Evolutionary conservation across 1,284 basidiomycete species (phyloP), one percentile per base, ranked within the genome.

Genomic region (Marasmius sp.): DNA sequence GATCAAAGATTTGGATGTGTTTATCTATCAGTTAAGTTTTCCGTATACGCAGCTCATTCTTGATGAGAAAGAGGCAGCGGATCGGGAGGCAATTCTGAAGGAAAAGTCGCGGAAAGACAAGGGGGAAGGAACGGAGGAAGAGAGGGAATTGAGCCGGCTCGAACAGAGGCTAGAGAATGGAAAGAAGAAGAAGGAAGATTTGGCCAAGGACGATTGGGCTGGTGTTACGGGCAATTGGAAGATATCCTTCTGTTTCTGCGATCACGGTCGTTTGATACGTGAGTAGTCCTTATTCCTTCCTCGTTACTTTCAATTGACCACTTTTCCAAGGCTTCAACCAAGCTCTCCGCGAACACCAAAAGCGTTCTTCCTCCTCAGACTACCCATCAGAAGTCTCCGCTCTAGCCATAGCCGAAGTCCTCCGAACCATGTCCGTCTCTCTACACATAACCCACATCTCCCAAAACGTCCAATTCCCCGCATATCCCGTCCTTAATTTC

Each of bases 241-340:
- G 5, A 79, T 85, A 9, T 81, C 82, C 36, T 90, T 89, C 66
- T 86, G 82, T 61, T 91, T 88, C 69, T 81, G 84, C 57, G 88
- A 91, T 70, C 88, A 91, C 68, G 74, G 84, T 7, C 84, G 85
- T 49, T 75, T 90, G 49, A 69, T 89, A 43, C 72, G 89, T 89
- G 67, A 73, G 82, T 72, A 27, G 50, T 27, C 14, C 36, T 16
- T 47, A 56, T 62, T 45, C 33, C 49, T 58, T 50, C 54, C 37
- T 39, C 62, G 12, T 39, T 36, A 27, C 22, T 60, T 34, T 45
- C 52, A n/a, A 60, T 8, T 47, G 36, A 61, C 53, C 41, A 47
- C 50, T 61, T 14, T 47, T 75, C 57, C 18, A 55, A 88, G 85
- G 75, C 37, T 86, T 81, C 65, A 88, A 83, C 20, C 27, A 55